Evolutionary conservation across 1,284 basidiomycete species (phyloP), one percentile per base, ranked within the genome.

Genomic region (Polyporus tsugae): DNA sequence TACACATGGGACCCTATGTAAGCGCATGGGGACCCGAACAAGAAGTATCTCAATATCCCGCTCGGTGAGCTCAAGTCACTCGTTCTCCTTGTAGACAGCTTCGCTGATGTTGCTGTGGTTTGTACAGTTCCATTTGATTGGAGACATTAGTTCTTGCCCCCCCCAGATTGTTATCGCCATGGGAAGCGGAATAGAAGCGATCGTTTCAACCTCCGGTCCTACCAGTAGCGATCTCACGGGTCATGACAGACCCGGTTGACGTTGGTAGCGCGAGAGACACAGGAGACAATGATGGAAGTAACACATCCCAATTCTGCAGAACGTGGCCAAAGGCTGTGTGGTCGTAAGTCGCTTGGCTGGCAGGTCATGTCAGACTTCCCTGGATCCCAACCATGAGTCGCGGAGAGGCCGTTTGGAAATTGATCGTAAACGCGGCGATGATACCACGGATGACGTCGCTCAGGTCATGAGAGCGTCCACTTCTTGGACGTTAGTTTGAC

Each of bases 361-460:
- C 29, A 49, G 52, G 25, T 13, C 52, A 33, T 55, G 52, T 58
- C 55, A 58, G 35, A 22, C 36, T 25, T 39, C 22, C 58, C 36
- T 39, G 10, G 36, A 29, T 49, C n/a, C 46, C 46, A 13, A 49
- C 22, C 46, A 49, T 49, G 46, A 49, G 22, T 49, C 46, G 46
- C 22, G 46, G 46, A 49, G 46, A 49, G 46, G 46, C 22, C 46
- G 46, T 49, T 41, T 49, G 46, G 46, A 49, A 49, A 49, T 49
- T 49, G 46, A 49, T 49, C 46, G 46, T 49, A 25, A 25, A 49
- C 46, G 46, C 46, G 46, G 22, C 46, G 46, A 22, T 35, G 36
- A 36, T 58, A 58, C 57, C 57, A 36, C 58, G 38, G 38, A 60
- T 60, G 58, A 60, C 58, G 58, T 60, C 38, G 38, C 38, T 22